A percentile compares a stretch with the other conserved stretches of the same genome.
phyloP scores from a whole-genome alignment of 495 filamentous ascomycete species.

The Talaromyces trachyspermus region DNA sequence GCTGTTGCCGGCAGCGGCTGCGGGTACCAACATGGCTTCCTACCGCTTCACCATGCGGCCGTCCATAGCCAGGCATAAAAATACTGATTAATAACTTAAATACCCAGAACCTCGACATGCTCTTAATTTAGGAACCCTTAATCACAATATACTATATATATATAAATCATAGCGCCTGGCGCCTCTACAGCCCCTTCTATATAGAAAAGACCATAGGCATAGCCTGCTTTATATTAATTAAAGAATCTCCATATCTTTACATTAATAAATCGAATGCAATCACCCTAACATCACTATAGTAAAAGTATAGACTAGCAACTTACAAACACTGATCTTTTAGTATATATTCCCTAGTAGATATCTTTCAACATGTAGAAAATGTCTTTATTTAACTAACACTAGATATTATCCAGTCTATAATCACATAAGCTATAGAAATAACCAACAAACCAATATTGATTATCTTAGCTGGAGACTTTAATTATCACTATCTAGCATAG shows the following conservation, averaged over 20 bases:
- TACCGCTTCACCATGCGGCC: no score
- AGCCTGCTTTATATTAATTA: constrained; percentile 1
- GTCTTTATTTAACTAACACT: constrained; percentile 8
- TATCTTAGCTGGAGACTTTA: constrained; percentile 1
- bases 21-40: no score
- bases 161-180: constrained; percentile 19
- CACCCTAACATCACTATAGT: constrained; percentile 4
- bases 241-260: constrained; percentile 5
- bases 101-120: constrained; percentile 18
- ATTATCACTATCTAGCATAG: constrained; percentile 2
- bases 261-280: constrained; percentile 11
- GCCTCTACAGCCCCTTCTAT: neutral
- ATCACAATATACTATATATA: constrained; percentile 17
- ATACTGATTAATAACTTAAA: constrained; percentile 23
- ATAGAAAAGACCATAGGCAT: neutral
- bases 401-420: neutral
- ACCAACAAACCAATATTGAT: neutral
- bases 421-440: neutral
- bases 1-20: no score
- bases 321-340: neutral
- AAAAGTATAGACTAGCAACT: constrained; percentile 9
- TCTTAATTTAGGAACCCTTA: constrained; percentile 22
- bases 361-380: constrained; percentile 5
- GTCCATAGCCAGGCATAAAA: constrained; percentile 22
- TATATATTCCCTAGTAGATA: constrained; percentile 13